Percentiles rank a stretch among this genome's conserved stretches.
These are phyloP conservation scores for Phyllostachys edulis DNA, from an alignment of 176 grass and related monocot genomes.

Conservation along the genomic window DNA sequence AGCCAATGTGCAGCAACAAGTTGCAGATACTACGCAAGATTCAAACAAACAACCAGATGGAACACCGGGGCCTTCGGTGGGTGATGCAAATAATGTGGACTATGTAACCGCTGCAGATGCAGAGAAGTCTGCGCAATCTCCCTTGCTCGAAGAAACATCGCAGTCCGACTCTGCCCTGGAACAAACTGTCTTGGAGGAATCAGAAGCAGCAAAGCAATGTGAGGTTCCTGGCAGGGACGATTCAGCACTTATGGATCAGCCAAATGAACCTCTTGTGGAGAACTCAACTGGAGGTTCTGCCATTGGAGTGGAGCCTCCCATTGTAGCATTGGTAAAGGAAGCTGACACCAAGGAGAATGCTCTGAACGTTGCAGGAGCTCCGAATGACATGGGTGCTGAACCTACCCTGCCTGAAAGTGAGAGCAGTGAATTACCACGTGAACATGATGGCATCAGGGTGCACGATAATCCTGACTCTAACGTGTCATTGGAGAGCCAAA, in stretches of 20 bases:
- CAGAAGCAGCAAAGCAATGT: background rate
- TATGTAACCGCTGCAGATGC: background rate
- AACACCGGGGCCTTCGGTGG: background rate
- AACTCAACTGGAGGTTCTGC: background rate
- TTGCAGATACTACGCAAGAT: background rate
- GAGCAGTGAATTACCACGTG: background rate
- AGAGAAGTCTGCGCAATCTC: background rate
- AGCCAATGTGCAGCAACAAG: background rate
- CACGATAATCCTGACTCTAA: constrained; percentile 5
- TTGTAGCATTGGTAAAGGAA: background rate
- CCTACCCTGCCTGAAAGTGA: constrained; percentile 14
- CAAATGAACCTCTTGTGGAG: background rate
- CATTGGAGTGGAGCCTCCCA: background rate
- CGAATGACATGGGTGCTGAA: background rate
- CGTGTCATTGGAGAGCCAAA: background rate
- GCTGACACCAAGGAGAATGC: background rate
- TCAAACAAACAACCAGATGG: background rate
- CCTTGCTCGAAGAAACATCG: background rate
- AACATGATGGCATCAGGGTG: background rate
- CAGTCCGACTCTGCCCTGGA: background rate
- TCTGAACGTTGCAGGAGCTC: background rate
- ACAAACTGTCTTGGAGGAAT: background rate
- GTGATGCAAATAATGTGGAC: background rate
- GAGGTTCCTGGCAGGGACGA: background rate
- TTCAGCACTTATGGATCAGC: background rate